Conservation (phyloP, 805 yeast species). For the Yarrowia alimentaria region DNA sequence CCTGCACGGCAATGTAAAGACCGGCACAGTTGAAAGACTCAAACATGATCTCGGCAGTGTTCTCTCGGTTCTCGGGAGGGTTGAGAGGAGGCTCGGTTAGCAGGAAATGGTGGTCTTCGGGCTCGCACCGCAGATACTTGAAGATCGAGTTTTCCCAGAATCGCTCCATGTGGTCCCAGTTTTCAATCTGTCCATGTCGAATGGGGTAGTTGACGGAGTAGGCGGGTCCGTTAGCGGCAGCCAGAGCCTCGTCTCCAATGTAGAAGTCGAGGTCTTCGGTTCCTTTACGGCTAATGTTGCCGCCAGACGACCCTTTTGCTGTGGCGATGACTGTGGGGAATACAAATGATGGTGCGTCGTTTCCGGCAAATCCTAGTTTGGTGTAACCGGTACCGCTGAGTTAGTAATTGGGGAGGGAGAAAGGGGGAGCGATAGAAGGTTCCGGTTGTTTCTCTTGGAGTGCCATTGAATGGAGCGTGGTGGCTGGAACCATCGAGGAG, state of each 20-base stretch:
- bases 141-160: slow-evolving; percentile 98
- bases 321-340: slow-evolving; percentile 97
- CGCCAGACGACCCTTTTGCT: slow-evolving; percentile 44
- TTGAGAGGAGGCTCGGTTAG: slow-evolving; percentile 97
- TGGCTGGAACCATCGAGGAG: too few species aligned
- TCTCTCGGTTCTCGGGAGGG: slow-evolving; percentile 99
- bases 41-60: slow-evolving; percentile 98
- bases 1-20: slow-evolving; percentile 96
- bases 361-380: slow-evolving; percentile 97
- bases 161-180: slow-evolving; percentile 99
- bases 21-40: slow-evolving; percentile 99
- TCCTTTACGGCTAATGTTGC: slow-evolving; percentile 65
- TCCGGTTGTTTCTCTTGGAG: not conserved
- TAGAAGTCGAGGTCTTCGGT: slow-evolving; percentile 91
- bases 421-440: not conserved
- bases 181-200: slow-evolving; percentile 96
- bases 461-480: too few species aligned
- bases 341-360: slow-evolving; percentile 95
- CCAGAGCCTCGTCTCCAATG: slow-evolving; percentile 93
- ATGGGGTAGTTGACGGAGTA: slow-evolving; percentile 90
- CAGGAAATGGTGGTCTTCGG: slow-evolving; percentile 95
- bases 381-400: slow-evolving; percentile 95
- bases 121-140: slow-evolving; percentile 95
- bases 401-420: slow-evolving; percentile 29
- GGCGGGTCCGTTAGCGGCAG: slow-evolving; percentile 82